Base-by-base conservation (phyloP, 2,329 filamentous ascomycete species). In the Lecanicillium sp. region DNA sequence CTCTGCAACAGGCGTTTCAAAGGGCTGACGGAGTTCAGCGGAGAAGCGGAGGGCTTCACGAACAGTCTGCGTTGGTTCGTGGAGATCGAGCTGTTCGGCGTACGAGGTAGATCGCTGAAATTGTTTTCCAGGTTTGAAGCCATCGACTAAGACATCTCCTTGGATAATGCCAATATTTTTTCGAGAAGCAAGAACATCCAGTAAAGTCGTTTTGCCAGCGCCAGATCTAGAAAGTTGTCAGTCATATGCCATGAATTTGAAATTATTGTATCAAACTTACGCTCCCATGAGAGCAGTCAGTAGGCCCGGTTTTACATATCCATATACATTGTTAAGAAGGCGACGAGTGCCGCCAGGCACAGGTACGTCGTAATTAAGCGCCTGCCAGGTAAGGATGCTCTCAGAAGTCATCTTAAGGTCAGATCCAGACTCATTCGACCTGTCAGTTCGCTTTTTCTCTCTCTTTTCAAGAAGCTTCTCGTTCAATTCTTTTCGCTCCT, bases 131-230 rank as follows among this genome's bases (percentile, higher is more conserved):
- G 74, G 75, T 47, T 70, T 71, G 30, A 58, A 43, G 12, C 70
- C 73, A 42, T 79, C 75, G 25, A 80, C 71, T 3, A 78, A 56
- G 8, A 80, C 67, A 29, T 75, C 70, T 29, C 75, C 75, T 1
- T 55, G 49, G 29, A 80, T 73, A 2, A 78, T 72, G 47, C 75
- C 76, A 40, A 79, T 75, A 47, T 75, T 78, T 60, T 78, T 78
- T 28, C 76, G 64, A 1, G 67, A 57, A 0, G 74, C 74, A 27
- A 94, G 65, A 1, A 90, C 84, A 51, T 94, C 85, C 3, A 94
- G 66, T 1, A 94, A 65, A 0, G 87, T 94, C 0, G 86, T 92
- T 63, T 94, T 94, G 35, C 87, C 87, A 4, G 86, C 87, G n/a
- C 84, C 84, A 5, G 83, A 87, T 6, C 22, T 25, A 25, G 7